Percentiles rank a stretch among this genome's conserved stretches.
Evolutionary conservation across 129 eudicot genomes (phyloP).

Genomic region (Chrysanthemum seticuspe): DNA sequence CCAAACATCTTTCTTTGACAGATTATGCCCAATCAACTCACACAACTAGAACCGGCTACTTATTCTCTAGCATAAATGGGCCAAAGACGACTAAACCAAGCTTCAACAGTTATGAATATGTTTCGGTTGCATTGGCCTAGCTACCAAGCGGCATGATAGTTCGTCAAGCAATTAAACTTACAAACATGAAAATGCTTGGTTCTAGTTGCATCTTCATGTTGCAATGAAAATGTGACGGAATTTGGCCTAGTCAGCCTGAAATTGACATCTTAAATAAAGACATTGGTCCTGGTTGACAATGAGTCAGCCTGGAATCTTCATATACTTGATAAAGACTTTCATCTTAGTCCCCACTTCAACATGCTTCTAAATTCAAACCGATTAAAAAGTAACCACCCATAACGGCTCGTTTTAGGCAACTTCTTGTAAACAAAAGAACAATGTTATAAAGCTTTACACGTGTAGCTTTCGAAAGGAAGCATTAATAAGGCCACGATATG

Average conservation of each 20-base stretch:
- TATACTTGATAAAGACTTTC: constrained; percentile 15
- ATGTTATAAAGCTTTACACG: neutral
- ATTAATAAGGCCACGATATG: neutral
- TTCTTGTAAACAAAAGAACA: constrained; percentile 15
- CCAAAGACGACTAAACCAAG: neutral
- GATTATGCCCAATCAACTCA: constrained; percentile 16
- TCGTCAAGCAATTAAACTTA: neutral
- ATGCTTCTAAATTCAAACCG: constrained; percentile 13
- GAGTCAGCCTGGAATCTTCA: constrained; percentile 34
- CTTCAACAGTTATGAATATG: neutral
- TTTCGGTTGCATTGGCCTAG: neutral
- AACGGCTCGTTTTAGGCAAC: constrained; percentile 2
- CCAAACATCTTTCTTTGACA: constrained; percentile 8
- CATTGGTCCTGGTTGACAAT: constrained; percentile 27
- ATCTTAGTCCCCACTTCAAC: constrained; percentile 13
- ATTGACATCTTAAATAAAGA: constrained; percentile 23
- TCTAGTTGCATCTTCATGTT: constrained; percentile 7
- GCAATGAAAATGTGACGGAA: constrained; percentile 17
- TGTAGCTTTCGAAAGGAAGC: constrained; percentile 6
- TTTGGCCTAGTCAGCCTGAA: constrained; percentile 21
- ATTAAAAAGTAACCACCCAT: neutral
- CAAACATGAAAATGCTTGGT: neutral
- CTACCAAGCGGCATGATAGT: neutral
- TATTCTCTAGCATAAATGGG: neutral
- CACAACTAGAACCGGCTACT: neutral